Evolutionary conservation across 176 grass and related monocot species (phyloP), one percentile per base, ranked within the genome.

Genomic region (Lolium perenne): DNA sequence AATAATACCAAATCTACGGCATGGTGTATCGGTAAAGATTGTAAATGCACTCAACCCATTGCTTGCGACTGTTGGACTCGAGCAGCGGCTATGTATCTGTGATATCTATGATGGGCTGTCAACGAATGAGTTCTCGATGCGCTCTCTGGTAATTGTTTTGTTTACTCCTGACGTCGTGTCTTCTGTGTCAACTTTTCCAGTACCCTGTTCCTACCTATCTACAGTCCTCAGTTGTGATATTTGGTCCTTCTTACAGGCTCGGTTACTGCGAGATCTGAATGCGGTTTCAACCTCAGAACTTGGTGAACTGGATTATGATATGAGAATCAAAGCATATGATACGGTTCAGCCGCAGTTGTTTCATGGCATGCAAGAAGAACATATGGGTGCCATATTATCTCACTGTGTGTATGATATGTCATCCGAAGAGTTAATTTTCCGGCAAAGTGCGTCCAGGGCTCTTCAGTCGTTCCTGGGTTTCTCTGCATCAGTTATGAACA

Each of bases 371-470:
- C 79, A 82, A 89, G 90, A 91, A 53, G 93, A 95, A 82, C 91
- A 95, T 86, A 86, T 92, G 40, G 76, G 86, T 20, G 89, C 93
- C 51, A 71, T 98, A 82, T 67, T 98, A 79, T 95, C 91, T 80
- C 96, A 95, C 22, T 98, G 93, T 38, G 89, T 95, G 23, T 95
- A 89, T 83, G 96, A 98, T 78, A 98, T 98, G 96, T 90, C 90
- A 68, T 92, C 93, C 21, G 93, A 91, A 65, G 96, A 98, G 73
- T 73, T 98, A 53, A 94, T 95, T 89, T 92, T 98, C 23, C 90
- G 96, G 38, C 93, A 95, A 88, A 98, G 96, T 87, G 96, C 96
- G 78, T 95, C 90, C 23, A 94, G 88, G 64, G 93, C 91, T 84
- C 90, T 98, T 80, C 86, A 92, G 17, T 90, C 91, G 0, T 98